These are phyloP conservation scores for Neurospora sp. DNA, from an alignment of 495 filamentous ascomycete genomes.

Conservation along the genomic window DNA sequence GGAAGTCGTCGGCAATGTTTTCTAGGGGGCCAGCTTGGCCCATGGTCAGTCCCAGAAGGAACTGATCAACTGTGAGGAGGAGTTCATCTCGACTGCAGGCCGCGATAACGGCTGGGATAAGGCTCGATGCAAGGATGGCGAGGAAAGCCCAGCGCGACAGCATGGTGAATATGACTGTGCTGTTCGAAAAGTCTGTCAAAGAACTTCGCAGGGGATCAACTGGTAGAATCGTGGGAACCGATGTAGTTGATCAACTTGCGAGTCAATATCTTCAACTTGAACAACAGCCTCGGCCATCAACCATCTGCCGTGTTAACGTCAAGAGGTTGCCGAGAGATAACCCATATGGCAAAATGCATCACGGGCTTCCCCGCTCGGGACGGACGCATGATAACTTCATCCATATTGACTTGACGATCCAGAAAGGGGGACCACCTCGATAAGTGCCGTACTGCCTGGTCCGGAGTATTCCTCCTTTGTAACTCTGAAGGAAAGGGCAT, in stretches of 20 bases:
- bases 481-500: neutral
- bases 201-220: neutral
- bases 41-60: neutral
- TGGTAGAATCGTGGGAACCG: neutral
- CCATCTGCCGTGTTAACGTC: neutral
- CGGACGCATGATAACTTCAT: neutral
- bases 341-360: neutral
- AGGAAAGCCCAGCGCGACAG: neutral
- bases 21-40: neutral
- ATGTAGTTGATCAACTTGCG: fast-evolving
- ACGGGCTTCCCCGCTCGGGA: neutral
- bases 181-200: too few species aligned
- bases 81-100: neutral
- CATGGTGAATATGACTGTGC: too few species aligned
- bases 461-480: neutral
- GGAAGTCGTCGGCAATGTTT: conserved; percentile 6
- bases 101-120: neutral
- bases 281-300: neutral
- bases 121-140: neutral
- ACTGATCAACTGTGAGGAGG: neutral
- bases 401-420: neutral
- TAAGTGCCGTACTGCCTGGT: neutral
- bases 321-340: too few species aligned
- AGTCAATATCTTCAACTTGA: neutral
- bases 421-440: too few species aligned